phyloP scores from a whole-genome alignment of 1,284 basidiomycete genomes.

The Schizophyllum commune region DNA sequence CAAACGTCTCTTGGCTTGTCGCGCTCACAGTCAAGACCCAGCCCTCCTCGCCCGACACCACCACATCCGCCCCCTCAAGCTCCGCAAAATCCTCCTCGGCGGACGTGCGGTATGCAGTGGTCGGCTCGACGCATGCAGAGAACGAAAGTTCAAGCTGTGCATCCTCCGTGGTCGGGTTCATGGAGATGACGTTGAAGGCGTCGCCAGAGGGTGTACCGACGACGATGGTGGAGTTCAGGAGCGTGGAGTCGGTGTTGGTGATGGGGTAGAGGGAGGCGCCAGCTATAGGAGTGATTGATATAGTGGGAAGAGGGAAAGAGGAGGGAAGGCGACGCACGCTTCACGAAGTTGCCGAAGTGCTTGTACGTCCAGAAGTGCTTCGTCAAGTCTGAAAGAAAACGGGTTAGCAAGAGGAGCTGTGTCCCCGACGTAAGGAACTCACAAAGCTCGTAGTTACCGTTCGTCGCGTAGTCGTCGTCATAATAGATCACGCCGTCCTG shows the following conservation, averaged over 20 bases:
- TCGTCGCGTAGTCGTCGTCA: slow-evolving; percentile 25
- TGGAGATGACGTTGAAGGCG: slow-evolving; percentile 24
- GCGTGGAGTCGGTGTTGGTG: slow-evolving; percentile 22
- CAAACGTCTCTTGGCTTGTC: neutral
- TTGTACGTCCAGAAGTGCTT: slow-evolving; percentile 34
- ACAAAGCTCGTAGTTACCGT: slow-evolving; percentile 30
- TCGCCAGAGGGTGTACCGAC: slow-evolving; percentile 18
- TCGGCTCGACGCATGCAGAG: slow-evolving; percentile 23
- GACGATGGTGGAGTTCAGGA: slow-evolving; percentile 23
- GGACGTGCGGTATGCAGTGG: slow-evolving; percentile 23
- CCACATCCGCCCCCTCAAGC: slow-evolving; percentile 14
- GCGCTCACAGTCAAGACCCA: neutral
- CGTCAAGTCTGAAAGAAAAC: slow-evolving; percentile 23
- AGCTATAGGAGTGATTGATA: neutral
- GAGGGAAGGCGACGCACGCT: slow-evolving; percentile 21
- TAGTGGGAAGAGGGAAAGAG: slow-evolving; percentile 7
- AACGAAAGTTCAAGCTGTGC: slow-evolving; percentile 24
- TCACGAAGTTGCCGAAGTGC: slow-evolving; percentile 32
- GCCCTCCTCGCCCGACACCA: neutral
- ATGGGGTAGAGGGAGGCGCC: slow-evolving; percentile 16
- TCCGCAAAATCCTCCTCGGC: slow-evolving; percentile 26
- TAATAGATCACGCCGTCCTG: slow-evolving; percentile 34
- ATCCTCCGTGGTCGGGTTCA: slow-evolving; percentile 24
- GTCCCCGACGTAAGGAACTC: slow-evolving; percentile 20
- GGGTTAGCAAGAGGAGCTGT: slow-evolving; percentile 24